Evolutionary conservation across 1,284 basidiomycete species (phyloP).

Genomic region (Moesziomyces globuligerus): DNA sequence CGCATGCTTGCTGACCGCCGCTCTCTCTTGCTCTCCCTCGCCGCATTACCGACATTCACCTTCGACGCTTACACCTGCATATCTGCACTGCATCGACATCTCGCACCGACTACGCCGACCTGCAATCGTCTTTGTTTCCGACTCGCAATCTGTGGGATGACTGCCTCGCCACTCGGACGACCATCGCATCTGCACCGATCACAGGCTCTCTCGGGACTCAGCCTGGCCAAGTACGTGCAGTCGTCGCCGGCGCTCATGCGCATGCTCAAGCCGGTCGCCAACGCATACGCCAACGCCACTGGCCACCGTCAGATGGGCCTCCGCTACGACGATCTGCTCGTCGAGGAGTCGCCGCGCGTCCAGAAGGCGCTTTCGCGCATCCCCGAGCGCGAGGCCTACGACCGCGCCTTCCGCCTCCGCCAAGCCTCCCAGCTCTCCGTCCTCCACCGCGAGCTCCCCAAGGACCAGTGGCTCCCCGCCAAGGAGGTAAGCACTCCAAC

Average conservation of each 20-base stretch:
- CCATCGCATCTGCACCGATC: neutral
- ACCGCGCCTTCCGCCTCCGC: conserved; percentile 90
- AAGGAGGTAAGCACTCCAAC: conserved; percentile 75
- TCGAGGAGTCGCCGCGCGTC: conserved; percentile 85
- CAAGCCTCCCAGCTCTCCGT: conserved; percentile 83
- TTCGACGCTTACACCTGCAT: neutral
- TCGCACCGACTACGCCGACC: neutral
- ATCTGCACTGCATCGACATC: neutral
- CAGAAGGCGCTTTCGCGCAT: conserved; percentile 82
- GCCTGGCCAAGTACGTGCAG: conserved; percentile 81
- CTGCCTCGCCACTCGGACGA: too few species aligned
- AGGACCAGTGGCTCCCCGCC: conserved; percentile 82
- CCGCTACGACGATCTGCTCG: conserved; percentile 92
- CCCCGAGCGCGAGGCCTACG: conserved; percentile 82
- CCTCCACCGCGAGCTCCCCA: conserved; percentile 83
- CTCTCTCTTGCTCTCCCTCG: neutral
- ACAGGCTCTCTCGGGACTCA: conserved; percentile 68
- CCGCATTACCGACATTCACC: neutral
- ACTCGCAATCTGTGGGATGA: too few species aligned
- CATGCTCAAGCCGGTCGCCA: conserved; percentile 81
- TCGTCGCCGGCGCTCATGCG: conserved; percentile 76
- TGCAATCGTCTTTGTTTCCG: neutral
- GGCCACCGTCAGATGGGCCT: conserved; percentile 91
- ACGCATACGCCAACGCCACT: conserved; percentile 82
- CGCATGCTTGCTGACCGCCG: neutral